Evolutionary conservation across 2,329 filamentous ascomycete genomes (phyloP), one percentile per base, ranked within the genome.

Genomic region (Pseudogymnoascus sp.): DNA sequence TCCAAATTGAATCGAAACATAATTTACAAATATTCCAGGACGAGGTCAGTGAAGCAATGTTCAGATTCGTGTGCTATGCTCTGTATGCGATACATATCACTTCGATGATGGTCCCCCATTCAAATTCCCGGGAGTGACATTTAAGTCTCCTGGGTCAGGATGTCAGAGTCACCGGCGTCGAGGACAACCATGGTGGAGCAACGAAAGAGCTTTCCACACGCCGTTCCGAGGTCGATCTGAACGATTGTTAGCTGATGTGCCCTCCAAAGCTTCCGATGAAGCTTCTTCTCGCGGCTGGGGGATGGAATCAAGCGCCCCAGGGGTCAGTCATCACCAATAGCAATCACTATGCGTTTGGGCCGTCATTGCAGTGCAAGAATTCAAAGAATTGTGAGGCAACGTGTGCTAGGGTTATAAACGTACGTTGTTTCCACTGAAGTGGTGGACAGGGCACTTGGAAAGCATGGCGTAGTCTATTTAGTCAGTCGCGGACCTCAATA

Each of bases 371-470:
- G 22, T 14, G 39, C 14, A 50, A 2, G 7, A 25, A 6, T 7
- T 50, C 28, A 14, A 11, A 28, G 7, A 50, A 30, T 47, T 22
- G 20, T 22, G 20, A 22, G 20, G 20, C 20, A 22, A 2, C 22
- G 14, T 6, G 4, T 28, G 41, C 9, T n/a, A 22, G 41, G 41
- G 41, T 30, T 50, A 28, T 50, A 9, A 50, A 91, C 93, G 88
- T 88, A 97, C 93, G 86, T 97, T 97, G 88, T 95, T 96, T 74
- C 94, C 92, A 70, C 85, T 85, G 83, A 97, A 97, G 85, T 99
- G 94, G 85, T 97, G 93, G 74, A 97, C 93, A 68, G 89, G 87
- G 73, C 88, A 90, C 87, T 97, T 96, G 77, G 87, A 87, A 73
- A 96, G 79, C 90, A 94, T 94, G 77, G 85, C 85, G 83, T 92